Evolutionary conservation across 768 basidiomycete species (phyloP).

Genomic region (Tubosaeta brunneosetosa): DNA sequence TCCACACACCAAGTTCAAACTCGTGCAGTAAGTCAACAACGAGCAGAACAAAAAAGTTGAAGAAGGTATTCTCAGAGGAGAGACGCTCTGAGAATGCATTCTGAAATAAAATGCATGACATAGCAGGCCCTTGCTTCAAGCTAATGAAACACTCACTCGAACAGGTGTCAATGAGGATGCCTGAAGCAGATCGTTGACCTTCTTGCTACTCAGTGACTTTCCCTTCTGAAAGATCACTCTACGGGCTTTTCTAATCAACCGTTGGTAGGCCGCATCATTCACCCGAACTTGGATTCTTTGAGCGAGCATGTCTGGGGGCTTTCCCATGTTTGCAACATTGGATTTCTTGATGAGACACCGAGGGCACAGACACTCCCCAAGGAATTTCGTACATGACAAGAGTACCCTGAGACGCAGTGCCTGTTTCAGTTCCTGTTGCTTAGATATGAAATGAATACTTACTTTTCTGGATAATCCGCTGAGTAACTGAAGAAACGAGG

Average conservation of each 20-base stretch:
- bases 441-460: not conserved
- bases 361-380: constrained; percentile 25
- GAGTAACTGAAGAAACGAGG: constrained; percentile 1
- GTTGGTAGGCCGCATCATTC: not conserved
- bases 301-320: not conserved
- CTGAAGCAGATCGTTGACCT: not conserved
- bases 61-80: not conserved
- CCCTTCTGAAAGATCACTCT: not conserved
- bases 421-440: no score
- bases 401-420: constrained; percentile 1
- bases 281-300: no score
- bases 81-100: not conserved
- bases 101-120: not conserved
- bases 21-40: not conserved
- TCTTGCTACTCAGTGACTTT: not conserved
- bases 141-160: not conserved
- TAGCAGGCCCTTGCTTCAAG: no score
- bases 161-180: not conserved
- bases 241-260: not conserved
- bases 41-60: not conserved
- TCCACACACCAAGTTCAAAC: constrained; percentile 2
- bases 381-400: not conserved
- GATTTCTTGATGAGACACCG: constrained; percentile 17
- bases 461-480: constrained; percentile 7
- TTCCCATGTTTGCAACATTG: constrained; percentile 13